These are phyloP conservation scores for peach (Prunus persica) DNA, from an alignment of 306 rosid species.

Conservation along the genomic window DNA sequence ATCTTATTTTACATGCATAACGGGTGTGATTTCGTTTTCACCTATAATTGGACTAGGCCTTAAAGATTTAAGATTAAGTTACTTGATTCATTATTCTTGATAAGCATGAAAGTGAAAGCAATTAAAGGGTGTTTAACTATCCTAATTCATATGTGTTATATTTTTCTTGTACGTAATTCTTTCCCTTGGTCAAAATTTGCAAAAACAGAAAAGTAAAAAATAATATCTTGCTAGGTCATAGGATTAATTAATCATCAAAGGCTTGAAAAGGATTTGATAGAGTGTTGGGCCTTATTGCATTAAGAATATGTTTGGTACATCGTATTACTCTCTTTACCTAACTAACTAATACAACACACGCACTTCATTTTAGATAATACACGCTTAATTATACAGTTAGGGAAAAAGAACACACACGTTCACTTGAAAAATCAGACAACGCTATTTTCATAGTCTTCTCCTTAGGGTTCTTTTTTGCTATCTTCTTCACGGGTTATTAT, in stretches of 20 bases:
- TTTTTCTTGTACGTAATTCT: neutral
- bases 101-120: conserved; percentile 25
- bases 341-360: too few relatives aligned
- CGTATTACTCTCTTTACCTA: too few relatives aligned
- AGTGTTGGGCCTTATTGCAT: neutral
- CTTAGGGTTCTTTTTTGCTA: too few relatives aligned
- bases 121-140: neutral
- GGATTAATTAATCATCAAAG: neutral
- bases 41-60: neutral
- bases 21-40: neutral
- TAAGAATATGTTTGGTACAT: too few relatives aligned
- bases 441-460: too few relatives aligned
- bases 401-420: too few relatives aligned
- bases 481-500: too few relatives aligned
- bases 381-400: too few relatives aligned
- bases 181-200: conserved; percentile 6
- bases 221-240: neutral
- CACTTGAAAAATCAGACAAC: too few relatives aligned
- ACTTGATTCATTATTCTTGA: neutral
- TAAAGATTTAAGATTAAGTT: conserved; percentile 9
- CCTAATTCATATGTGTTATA: neutral
- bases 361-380: too few relatives aligned
- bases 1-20: neutral
- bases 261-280: neutral
- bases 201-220: neutral